phyloP scores from a whole-genome alignment of 768 basidiomycete genomes.

The Auricularia sp. region DNA sequence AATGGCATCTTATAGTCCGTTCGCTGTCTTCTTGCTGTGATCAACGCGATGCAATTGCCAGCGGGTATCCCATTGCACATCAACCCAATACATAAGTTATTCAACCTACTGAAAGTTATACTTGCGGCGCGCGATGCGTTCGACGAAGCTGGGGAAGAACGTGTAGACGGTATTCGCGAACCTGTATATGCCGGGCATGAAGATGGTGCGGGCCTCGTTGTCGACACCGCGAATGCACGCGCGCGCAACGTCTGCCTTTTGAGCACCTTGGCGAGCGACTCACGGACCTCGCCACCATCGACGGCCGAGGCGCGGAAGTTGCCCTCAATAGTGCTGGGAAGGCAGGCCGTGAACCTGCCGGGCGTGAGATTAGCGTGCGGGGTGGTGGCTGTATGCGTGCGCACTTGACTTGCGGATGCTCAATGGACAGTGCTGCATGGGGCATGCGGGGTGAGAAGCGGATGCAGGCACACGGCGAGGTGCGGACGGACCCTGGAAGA shows the following conservation, averaged over 20 bases:
- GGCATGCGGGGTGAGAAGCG: neutral
- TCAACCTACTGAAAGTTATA: slow-evolving; percentile 38
- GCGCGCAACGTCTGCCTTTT: slow-evolving; percentile 50
- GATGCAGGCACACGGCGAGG: neutral
- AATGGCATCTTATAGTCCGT: neutral
- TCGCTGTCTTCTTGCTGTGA: no score
- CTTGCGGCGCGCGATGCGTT: slow-evolving; percentile 49
- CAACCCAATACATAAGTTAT: neutral
- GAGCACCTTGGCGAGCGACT: slow-evolving; percentile 29
- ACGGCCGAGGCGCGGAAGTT: slow-evolving; percentile 74
- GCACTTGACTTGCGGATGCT: slow-evolving; percentile 62
- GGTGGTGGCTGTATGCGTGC: slow-evolving; percentile 38
- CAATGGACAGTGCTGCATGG: slow-evolving; percentile 53
- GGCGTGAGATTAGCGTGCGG: slow-evolving; percentile 33
- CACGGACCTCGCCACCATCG: slow-evolving; percentile 39
- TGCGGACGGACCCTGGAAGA: slow-evolving; percentile 41
- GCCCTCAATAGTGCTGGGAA: slow-evolving; percentile 33
- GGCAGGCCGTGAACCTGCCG: neutral
- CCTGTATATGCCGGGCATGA: slow-evolving; percentile 30
- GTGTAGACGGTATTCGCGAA: slow-evolving; percentile 52
- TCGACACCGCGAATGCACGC: slow-evolving; percentile 56
- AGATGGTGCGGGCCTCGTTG: slow-evolving; percentile 42
- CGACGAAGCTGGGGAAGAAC: slow-evolving; percentile 49
- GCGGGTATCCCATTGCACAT: no score
- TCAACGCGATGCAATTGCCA: no score